These are phyloP conservation scores for Aciculosporium take DNA, from an alignment of 2,329 filamentous ascomycete species.

Conservation along the genomic window DNA sequence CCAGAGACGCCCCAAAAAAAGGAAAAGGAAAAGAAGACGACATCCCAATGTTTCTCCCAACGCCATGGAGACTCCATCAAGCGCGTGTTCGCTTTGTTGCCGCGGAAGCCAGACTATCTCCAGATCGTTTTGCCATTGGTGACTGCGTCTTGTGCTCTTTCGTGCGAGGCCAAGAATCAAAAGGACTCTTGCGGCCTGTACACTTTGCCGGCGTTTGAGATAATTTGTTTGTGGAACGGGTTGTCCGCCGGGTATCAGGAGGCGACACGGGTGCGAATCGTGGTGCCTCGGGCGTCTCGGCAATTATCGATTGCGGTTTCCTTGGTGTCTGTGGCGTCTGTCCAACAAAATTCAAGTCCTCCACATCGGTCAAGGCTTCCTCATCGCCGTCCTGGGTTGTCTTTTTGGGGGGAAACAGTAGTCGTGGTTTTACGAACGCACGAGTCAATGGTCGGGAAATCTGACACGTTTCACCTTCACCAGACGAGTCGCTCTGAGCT, in stretches of 20 bases:
- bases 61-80: slow-evolving; percentile 8
- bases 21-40: not conserved
- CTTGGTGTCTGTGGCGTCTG: slow-evolving; percentile 23
- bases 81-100: slow-evolving; percentile 23
- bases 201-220: slow-evolving; percentile 28
- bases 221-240: slow-evolving; percentile 40
- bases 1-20: slow-evolving; percentile 3
- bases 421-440: slow-evolving; percentile 55
- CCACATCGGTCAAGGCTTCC: slow-evolving; percentile 45
- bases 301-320: slow-evolving; percentile 16
- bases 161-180: slow-evolving; percentile 54
- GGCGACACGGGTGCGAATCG: slow-evolving; percentile 45
- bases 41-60: not conserved
- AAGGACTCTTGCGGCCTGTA: slow-evolving; percentile 36
- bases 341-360: slow-evolving; percentile 27
- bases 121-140: slow-evolving; percentile 28
- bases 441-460: slow-evolving; percentile 41
- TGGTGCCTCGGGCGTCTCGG: slow-evolving; percentile 38
- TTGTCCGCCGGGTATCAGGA: slow-evolving; percentile 46
- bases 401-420: slow-evolving; percentile 49
- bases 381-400: slow-evolving; percentile 37
- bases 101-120: slow-evolving; percentile 17
- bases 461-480: slow-evolving; percentile 20
- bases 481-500: slow-evolving; percentile 18
- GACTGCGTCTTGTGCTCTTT: slow-evolving; percentile 39